These are phyloP conservation scores for Henningerozyma blattae DNA, from an alignment of 805 yeast genomes.

Conservation along the genomic window DNA sequence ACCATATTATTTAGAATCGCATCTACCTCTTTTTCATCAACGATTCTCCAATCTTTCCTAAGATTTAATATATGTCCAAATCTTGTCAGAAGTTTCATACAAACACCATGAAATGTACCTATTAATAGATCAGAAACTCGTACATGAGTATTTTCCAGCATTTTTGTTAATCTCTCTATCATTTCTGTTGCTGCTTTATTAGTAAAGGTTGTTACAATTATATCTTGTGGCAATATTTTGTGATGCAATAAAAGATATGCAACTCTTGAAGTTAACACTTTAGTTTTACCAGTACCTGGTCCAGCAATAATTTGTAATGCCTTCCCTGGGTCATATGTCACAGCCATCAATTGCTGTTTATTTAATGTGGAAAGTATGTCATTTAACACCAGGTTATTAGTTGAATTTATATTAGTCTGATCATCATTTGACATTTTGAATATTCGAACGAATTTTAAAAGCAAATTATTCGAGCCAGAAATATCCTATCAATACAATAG, in stretches of 20 bases:
- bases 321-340: slow-evolving; percentile 27
- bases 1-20: slow-evolving; percentile 26
- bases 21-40: slow-evolving; percentile 52
- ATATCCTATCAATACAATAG: no score
- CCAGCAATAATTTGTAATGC: slow-evolving; percentile 48
- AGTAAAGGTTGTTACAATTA: slow-evolving; percentile 87
- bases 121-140: slow-evolving; percentile 39
- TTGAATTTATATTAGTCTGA: not conserved
- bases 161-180: slow-evolving; percentile 42
- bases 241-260: slow-evolving; percentile 48
- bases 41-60: slow-evolving; percentile 36
- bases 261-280: slow-evolving; percentile 68
- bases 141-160: slow-evolving; percentile 22
- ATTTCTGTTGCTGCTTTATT: slow-evolving; percentile 86
- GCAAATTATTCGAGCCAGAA: no score
- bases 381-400: no score
- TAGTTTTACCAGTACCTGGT: slow-evolving; percentile 72
- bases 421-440: not conserved
- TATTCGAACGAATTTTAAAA: no score
- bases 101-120: slow-evolving; percentile 87
- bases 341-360: slow-evolving; percentile 34
- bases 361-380: slow-evolving; percentile 17
- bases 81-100: slow-evolving; percentile 44
- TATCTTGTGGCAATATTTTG: slow-evolving; percentile 42
- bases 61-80: slow-evolving; percentile 42